A percentile compares a stretch with the other conserved stretches of the same genome.
Evolutionary conservation across 78 protist genomes (phyloP).

Genomic region (Polysphondylium violaceum): DNA sequence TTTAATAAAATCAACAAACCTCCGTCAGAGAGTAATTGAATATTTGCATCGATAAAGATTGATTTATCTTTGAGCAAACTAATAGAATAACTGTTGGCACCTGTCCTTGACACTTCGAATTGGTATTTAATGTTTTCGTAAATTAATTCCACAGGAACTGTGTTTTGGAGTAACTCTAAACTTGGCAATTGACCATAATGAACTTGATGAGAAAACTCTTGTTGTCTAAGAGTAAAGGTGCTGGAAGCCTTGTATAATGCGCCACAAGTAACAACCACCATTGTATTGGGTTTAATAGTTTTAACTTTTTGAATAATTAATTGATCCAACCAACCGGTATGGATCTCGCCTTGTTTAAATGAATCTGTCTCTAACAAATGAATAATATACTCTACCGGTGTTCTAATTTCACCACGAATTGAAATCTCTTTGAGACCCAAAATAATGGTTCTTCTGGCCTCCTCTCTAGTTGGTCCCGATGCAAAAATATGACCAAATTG

Average conservation of each 20-base stretch:
- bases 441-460: conserved; percentile 88
- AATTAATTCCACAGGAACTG: conserved; percentile 71
- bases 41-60: conserved; percentile 24
- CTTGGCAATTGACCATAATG: conserved; percentile 80
- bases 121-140: conserved; percentile 76
- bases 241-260: conserved; percentile 82
- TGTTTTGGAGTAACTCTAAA: conserved; percentile 42
- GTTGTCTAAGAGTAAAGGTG: not conserved
- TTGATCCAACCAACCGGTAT: conserved; percentile 96
- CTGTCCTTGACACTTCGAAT: conserved; percentile 34
- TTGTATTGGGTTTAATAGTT: conserved; percentile 42
- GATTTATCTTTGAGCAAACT: conserved; percentile 54
- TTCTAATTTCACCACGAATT: conserved; percentile 96
- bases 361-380: conserved; percentile 87
- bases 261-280: conserved; percentile 87
- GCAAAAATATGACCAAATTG: conserved; percentile 98
- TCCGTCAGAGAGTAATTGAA: conserved; percentile 86
- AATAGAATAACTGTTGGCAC: conserved; percentile 66
- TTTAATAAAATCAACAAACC: conserved; percentile 85
- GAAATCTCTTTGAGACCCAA: conserved; percentile 92
- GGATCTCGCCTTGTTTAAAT: conserved; percentile 83
- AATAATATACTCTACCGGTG: conserved; percentile 92
- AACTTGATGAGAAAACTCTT: conserved; percentile 49
- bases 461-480: conserved; percentile 90
- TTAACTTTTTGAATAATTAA: conserved; percentile 46